Evolutionary conservation across 129 eudicot species (phyloP).

Genomic region (Helianthus tuberosus): DNA sequence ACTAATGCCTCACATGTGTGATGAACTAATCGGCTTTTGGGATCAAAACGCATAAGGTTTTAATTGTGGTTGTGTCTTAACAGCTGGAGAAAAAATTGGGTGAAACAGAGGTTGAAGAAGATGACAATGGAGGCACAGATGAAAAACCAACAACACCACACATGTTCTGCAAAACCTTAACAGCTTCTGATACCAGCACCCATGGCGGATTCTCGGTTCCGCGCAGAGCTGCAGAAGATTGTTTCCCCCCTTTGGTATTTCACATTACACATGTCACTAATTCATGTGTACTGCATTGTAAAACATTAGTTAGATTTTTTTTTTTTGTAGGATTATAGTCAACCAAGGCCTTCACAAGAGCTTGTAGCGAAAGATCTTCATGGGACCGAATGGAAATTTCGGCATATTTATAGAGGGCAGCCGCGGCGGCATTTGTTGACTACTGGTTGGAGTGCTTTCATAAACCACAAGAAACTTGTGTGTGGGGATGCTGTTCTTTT

Average conservation of each 20-base stretch:
- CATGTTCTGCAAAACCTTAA: constrained; percentile 95
- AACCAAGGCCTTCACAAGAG: constrained; percentile 96
- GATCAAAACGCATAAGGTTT: too few relatives aligned
- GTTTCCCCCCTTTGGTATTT: constrained; percentile 88
- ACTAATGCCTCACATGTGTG: too few relatives aligned
- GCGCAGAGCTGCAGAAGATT: constrained; percentile 96
- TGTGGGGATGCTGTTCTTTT: constrained; percentile 98
- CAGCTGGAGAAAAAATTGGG: constrained; percentile 67
- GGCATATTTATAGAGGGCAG: constrained; percentile 95
- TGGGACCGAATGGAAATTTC: constrained; percentile 87
- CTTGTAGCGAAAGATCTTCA: constrained; percentile 93
- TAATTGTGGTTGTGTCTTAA: not conserved
- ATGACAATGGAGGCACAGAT: constrained; percentile 41
- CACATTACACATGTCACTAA: not conserved
- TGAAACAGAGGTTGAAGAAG: constrained; percentile 50
- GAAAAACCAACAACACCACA: constrained; percentile 76
- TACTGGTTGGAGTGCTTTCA: constrained; percentile 98
- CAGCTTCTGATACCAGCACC: constrained; percentile 96
- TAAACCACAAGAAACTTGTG: constrained; percentile 91
- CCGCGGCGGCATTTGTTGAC: constrained; percentile 96
- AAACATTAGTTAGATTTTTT: not conserved
- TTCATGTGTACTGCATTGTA: too few relatives aligned
- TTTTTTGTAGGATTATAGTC: constrained; percentile 67
- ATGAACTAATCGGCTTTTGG: too few relatives aligned
- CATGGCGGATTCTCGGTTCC: constrained; percentile 99